Base-by-base conservation (phyloP, 139 green algal genomes). In the Micractinium conductrix region DNA sequence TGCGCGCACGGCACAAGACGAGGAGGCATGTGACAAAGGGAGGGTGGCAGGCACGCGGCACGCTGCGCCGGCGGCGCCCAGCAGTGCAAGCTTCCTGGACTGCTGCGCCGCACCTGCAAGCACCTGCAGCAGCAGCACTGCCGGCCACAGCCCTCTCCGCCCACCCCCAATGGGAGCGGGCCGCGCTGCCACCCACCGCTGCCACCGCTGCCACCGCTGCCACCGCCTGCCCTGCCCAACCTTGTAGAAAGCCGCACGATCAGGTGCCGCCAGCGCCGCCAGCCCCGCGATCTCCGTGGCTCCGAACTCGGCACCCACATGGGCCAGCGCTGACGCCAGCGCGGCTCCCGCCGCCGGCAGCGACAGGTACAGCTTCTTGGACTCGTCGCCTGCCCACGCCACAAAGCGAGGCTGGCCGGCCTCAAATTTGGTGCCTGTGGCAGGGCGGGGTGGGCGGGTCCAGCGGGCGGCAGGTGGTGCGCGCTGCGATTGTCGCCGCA, bases 331-430 rank as follows among this genome's bases (percentile, higher is more conserved):
- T 6, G 65, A 45, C 33, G 2, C 14, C 65, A 84, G 67, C 79
- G 63, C 33, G 2, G 67, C 63, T 5, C 63, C 79, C 10, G 79
- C 79, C 2, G 65, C 67, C 2, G 44, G 24, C 44, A 84, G 67
- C 14, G n/a, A 48, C 4, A 84, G 48, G 45, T 84, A 84, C 10
- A 68, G 3, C 37, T 78, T 76, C 45, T 78, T 84, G 21, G 63
- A 10, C 0, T 60, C 42, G 53, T 81, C 75, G 16, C 79, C 79
- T 8, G 62, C 68, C 1, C 67, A 79, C 40, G 42, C 62, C 65
- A 84, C 79, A 78, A 84, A 84, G 45, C 79, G 79, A 7, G 43
- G 28, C 4, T 78, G 67, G 24, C 79, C 79, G 1, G 22, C 19
- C 45, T 16, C 33, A 60, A 84, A 84, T 67, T 84, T 84, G 67